phyloP scores from a whole-genome alignment of 352 stramenopile genomes.

The Plasmopara halstedii region DNA sequence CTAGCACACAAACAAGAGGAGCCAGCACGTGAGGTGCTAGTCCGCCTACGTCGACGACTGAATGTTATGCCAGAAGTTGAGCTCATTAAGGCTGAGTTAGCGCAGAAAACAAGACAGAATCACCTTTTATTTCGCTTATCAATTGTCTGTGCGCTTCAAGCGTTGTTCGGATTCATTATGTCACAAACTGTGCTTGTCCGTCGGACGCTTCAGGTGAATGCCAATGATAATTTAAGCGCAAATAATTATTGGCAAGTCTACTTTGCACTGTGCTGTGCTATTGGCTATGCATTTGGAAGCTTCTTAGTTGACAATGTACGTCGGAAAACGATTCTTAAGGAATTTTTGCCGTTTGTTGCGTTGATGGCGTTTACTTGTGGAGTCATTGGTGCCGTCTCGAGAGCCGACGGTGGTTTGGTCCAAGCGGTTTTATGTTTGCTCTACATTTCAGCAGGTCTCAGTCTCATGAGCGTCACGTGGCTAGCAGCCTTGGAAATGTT shows the following conservation, averaged over 20 bases:
- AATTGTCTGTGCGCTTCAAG: slow-evolving; percentile 55
- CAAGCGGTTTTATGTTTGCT: slow-evolving; percentile 49
- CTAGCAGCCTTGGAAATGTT: slow-evolving; percentile 80
- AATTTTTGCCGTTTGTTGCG: slow-evolving; percentile 71
- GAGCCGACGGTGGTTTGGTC: slow-evolving; percentile 29
- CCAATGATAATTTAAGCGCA: slow-evolving; percentile 7
- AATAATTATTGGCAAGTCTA: slow-evolving; percentile 52
- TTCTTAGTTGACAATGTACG: slow-evolving; percentile 79
- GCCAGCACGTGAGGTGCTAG: slow-evolving; percentile 39
- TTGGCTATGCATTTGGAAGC: slow-evolving; percentile 60
- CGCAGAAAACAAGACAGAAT: slow-evolving; percentile 31
- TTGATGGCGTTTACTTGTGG: slow-evolving; percentile 52
- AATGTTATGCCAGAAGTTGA: slow-evolving; percentile 61
- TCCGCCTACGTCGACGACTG: slow-evolving; percentile 54
- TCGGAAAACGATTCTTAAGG: slow-evolving; percentile 86
- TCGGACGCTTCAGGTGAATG: slow-evolving; percentile 27
- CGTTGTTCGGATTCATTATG: slow-evolving; percentile 57
- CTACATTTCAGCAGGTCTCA: slow-evolving; percentile 58
- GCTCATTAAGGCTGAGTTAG: slow-evolving; percentile 48
- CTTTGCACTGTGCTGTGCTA: slow-evolving; percentile 35
- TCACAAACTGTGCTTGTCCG: slow-evolving; percentile 57
- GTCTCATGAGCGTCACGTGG: slow-evolving; percentile 67
- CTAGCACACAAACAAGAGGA: slow-evolving; percentile 47
- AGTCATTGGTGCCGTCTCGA: slow-evolving; percentile 36
- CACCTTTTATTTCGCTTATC: slow-evolving; percentile 58